Evolutionary conservation across 768 basidiomycete species (phyloP), one percentile per base, ranked within the genome.

Genomic region (Phlegmacium glaucopus): DNA sequence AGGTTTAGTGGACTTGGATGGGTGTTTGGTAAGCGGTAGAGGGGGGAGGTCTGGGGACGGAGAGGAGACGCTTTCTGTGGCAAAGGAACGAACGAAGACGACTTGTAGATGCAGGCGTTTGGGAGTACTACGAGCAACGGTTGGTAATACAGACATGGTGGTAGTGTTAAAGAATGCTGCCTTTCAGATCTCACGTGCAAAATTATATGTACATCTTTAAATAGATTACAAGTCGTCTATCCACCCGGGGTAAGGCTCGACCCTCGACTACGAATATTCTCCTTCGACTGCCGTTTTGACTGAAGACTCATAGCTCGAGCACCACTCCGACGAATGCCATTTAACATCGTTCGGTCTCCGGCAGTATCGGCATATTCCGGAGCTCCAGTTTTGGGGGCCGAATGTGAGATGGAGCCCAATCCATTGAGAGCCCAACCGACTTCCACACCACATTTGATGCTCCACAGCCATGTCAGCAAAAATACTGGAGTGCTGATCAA

Each of bases 381-480:
- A 26, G n/a, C 40, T 38, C 44, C 35, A 46, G 43, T 26, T 42
- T 42, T 55, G 41, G 35, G 32, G 36, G 27, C 39, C 41, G 37
- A 12, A 47, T 26, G 25, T 51, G 50, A 15, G 34, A 36, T 42
- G 9, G 32, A 34, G 2, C 66, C 68, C 15, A 82, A 65, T 0
- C 85, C 85, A 4, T 80, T 78, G 9, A 89, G 61, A 10, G 85
- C 88, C 94, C 93, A 95, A 8, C 80, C 72, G 30, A 84, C 83
- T 57, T 94, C 84, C 17, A 93, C 61, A 16, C 87, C 79, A 39
- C 87, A 83, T 54, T 84, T 86, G 62, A 92, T 82, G 42, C 88
- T 90, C 92, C 92, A 96, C 12, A 93, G 59, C 90, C 90, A 97
- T n/a, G 79, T 74, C 25, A 90, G 62, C 6, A 72, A 78, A 61